Conservation (phyloP, 768 basidiomycete genomes). For the button mushroom (Agaricus bisporus) region DNA sequence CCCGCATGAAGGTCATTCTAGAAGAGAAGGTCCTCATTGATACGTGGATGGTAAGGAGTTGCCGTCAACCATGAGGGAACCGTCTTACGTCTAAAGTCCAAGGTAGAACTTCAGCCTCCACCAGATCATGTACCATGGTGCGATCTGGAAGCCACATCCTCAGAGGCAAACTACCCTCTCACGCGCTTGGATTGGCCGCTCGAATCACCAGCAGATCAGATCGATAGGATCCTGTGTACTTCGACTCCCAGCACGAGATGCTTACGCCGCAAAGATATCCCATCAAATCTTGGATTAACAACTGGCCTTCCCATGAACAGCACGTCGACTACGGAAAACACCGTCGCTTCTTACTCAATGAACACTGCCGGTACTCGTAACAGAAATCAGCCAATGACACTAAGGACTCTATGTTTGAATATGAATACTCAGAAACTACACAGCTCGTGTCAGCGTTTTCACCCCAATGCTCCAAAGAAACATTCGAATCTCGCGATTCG, state of each 20-base stretch:
- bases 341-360: no score
- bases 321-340: no score
- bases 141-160: neutral
- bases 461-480: neutral
- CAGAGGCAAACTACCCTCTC: neutral
- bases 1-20: slow-evolving; percentile 2
- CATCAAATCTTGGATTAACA: no score
- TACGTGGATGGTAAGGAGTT: slow-evolving; percentile 1
- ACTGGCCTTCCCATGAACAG: no score
- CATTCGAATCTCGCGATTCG: neutral
- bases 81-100: slow-evolving; percentile 1
- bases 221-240: neutral
- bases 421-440: neutral
- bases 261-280: no score
- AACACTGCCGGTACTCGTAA: no score
- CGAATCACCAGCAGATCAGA: neutral
- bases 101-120: slow-evolving; percentile 1
- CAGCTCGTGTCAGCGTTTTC: neutral
- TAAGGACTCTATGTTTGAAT: no score
- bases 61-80: neutral
- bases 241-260: no score
- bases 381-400: no score
- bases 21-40: slow-evolving; percentile 4
- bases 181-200: neutral
- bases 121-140: slow-evolving; percentile 3